These are phyloP conservation scores for Sugiyamaella novakii DNA, from an alignment of 1,139 yeast genomes.

Conservation along the genomic window DNA sequence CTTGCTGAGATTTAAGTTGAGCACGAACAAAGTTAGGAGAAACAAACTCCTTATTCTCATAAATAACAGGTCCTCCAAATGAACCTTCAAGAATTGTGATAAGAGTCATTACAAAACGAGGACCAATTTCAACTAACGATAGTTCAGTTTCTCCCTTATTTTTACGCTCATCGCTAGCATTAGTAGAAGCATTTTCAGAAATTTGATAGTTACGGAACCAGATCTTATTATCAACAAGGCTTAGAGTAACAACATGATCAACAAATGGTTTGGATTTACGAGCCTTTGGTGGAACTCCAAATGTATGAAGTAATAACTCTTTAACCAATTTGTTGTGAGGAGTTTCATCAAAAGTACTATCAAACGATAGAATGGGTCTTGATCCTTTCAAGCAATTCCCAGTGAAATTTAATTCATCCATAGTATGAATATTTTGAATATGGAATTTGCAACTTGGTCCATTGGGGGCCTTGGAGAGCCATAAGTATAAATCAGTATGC, in stretches of 20 bases:
- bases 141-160: constrained; percentile 51
- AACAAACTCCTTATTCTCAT: constrained; percentile 94
- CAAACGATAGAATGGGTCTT: constrained; percentile 92
- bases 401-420: constrained; percentile 93
- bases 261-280: constrained; percentile 92
- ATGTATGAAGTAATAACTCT: constrained; percentile 80
- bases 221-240: constrained; percentile 88
- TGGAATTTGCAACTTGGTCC: constrained; percentile 97
- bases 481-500: constrained; percentile 90
- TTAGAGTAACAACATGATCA: constrained; percentile 92
- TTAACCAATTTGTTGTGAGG: constrained; percentile 75
- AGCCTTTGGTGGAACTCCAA: constrained; percentile 97
- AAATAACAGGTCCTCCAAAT: constrained; percentile 96
- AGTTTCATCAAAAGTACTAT: constrained; percentile 64
- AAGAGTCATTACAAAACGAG: constrained; percentile 90
- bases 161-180: constrained; percentile 36
- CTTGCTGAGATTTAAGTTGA: constrained; percentile 77
- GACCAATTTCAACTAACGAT: constrained; percentile 92
- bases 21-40: constrained; percentile 96
- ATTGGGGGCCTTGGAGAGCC: constrained; percentile 96
- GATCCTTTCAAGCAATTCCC: constrained; percentile 97
- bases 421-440: constrained; percentile 91
- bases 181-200: constrained; percentile 63
- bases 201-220: constrained; percentile 98
- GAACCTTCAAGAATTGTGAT: constrained; percentile 95